Evolutionary conservation across 306 rosid genomes (phyloP).

Genomic region (Inga laurina): DNA sequence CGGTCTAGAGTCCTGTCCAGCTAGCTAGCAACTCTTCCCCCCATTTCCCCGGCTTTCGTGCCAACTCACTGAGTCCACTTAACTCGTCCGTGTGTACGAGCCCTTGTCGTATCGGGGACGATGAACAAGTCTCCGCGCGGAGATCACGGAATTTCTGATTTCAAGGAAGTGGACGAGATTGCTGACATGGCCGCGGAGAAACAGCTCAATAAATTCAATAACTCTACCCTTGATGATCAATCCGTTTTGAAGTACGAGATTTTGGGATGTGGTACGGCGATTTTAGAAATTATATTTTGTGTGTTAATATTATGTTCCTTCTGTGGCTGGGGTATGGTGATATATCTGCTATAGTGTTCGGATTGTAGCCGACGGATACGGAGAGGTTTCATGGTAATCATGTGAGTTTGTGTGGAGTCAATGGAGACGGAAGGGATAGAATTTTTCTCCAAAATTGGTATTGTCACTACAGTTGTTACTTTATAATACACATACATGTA

Average conservation of each 20-base stretch:
- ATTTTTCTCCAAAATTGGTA: not conserved
- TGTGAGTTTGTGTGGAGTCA: not conserved
- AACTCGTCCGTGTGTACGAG: slow-evolving; percentile 8
- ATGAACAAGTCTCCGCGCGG: slow-evolving; percentile 46
- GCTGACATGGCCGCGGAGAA: slow-evolving; percentile 38
- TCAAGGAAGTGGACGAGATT: slow-evolving; percentile 47
- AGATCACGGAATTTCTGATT: slow-evolving; percentile 53
- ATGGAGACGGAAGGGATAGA: not conserved
- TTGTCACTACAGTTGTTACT: not conserved
- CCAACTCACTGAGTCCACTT: slow-evolving; percentile 26
- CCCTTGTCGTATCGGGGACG: not conserved
- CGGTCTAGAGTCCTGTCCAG: not conserved
- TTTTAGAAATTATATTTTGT: not conserved
- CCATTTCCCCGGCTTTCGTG: slow-evolving; percentile 5
- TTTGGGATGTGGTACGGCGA: slow-evolving; percentile 51
- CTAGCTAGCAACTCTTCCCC: not conserved
- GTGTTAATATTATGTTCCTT: not conserved
- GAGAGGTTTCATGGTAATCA: not conserved
- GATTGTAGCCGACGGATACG: not conserved
- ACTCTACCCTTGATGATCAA: slow-evolving; percentile 38
- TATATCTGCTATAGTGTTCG: not conserved
- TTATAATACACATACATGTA: not conserved
- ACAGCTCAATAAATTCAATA: slow-evolving; percentile 30
- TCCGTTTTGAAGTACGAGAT: slow-evolving; percentile 31
- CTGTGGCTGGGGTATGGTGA: not conserved